Evolutionary conservation across 441 rosid species (phyloP), one percentile per base, ranked within the genome.

Genomic region (Melastoma candidum): DNA sequence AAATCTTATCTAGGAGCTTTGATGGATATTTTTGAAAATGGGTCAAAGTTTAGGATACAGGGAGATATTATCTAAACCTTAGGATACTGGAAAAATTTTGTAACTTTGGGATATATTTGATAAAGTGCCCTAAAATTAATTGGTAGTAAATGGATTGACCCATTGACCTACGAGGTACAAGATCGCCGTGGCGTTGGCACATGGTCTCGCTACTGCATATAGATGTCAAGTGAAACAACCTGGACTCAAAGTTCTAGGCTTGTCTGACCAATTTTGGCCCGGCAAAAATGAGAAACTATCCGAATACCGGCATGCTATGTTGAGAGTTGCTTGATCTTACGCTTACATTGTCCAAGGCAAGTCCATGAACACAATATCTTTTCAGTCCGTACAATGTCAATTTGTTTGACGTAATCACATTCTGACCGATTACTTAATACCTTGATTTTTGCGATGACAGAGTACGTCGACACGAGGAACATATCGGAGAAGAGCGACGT

Each of bases 401-500:
- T 17, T 22, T 1, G 22, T 17, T 17, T 17, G 51, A 24, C 51
- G 22, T 7, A 50, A 26, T 12, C 32, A 26, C 6, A 50, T n/a
- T 8, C 44, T 14, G 24, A 43, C 17, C n/a, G 22, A 25, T 9
- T 52, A 22, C 5, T 29, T 39, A 27, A 32, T 11, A 11, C 47
- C 46, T 46, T 7, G 3, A 44, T 17, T 14, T 7, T 36, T 1
- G 12, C 44, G 7, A 36, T 54, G 74, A 76, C 90, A 90, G 96
- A 90, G 71, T 90, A 90, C 22, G 97, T 96, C 29, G 87, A 85
- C 81, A 83, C 93, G 2, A 81, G 81, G 95, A 90, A 87, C 74
- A 84, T 90, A 62, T 79, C 97, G 5, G 96, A 90, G 71, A 90
- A 87, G 75, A 90, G 96, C 39, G 97, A 90, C 59, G 97, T 87